Evolutionary conservation across 352 stramenopile species (phyloP), one percentile per base, ranked within the genome.

Genomic region (Aphanomyces euteiches): DNA sequence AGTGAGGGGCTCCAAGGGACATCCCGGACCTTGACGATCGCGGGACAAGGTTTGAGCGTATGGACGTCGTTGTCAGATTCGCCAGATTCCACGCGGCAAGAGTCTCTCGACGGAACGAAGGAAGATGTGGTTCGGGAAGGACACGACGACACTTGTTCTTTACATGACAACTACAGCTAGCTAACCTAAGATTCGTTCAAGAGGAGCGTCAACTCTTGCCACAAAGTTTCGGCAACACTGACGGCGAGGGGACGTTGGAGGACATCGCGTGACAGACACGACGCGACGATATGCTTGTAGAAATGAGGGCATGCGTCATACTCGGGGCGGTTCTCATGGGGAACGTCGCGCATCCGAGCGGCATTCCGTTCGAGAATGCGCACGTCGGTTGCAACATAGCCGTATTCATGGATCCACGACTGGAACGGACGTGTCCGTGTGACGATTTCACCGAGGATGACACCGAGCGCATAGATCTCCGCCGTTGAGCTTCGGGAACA

Each of bases 401-500:
- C 59, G 1, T 45, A 15, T 21, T 19, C 21, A 10, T 56, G 13
- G n/a, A 56, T 54, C 39, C 10, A 67, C 39, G 38, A 34, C 59
- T 54, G 39, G 41, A 41, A 67, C 19, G 59, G 59, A 5, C 59
- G 40, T 5, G 59, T 38, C 17, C 59, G 40, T 47, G 59, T 57
- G 17, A 67, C 59, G 21, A 67, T 67, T 41, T 67, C 59, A 13
- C 59, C 59, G 15, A 67, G 15, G 41, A 67, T 50, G 7, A 67
- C 59, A 3, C 59, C 59, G 21, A 67, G 59, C 41, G 59, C 56
- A 28, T 67, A 67, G 15, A 67, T 50, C 12, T 67, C 59, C 4
- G 59, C 59, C 59, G 59, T 45, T 5, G 38, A 48, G 15, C 43
- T 50, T 4, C 59, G 40, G 10, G 40, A 8, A 36, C 59, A 67